Conservation (phyloP, 2,329 filamentous ascomycete genomes). For the Fusarium palustre region DNA sequence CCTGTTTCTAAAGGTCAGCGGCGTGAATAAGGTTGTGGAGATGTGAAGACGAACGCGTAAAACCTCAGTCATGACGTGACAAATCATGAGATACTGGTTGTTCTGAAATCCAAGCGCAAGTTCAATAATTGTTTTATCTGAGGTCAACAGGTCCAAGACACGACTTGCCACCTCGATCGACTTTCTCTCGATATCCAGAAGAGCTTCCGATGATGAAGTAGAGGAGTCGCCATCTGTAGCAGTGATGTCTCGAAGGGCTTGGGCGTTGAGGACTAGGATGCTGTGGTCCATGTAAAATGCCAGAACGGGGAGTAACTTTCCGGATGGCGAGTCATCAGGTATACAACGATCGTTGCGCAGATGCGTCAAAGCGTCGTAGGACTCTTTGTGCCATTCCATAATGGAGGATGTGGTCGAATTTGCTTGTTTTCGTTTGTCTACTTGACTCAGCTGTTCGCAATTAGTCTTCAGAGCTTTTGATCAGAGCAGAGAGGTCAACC, state of each 20-base stretch:
- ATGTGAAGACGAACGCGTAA: background rate
- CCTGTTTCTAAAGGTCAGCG: background rate
- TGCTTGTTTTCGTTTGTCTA: conserved; percentile 11
- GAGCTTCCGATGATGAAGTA: background rate
- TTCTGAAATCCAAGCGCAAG: conserved; percentile 18
- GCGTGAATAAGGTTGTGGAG: accelerated
- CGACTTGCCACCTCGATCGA: conserved; percentile 4
- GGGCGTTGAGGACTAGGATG: conserved; percentile 6
- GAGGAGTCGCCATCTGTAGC: background rate
- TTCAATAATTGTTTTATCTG: conserved; percentile 5
- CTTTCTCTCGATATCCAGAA: conserved; percentile 6
- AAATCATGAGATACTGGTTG: conserved; percentile 22
- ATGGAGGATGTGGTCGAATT: background rate
- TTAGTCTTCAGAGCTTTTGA: background rate
- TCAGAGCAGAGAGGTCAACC: background rate
- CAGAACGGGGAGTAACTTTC: background rate
- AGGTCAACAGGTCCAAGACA: background rate
- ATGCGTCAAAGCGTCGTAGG: background rate
- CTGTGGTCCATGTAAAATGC: conserved; percentile 23
- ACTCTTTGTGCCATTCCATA: conserved; percentile 17
- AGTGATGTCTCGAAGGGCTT: background rate
- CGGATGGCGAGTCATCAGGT: background rate
- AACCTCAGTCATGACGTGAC: conserved; percentile 4
- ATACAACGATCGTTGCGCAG: conserved; percentile 13
- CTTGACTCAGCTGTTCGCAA: background rate